Conservation (phyloP, 176 grass and related monocot genomes). For the Phyllostachys edulis region DNA sequence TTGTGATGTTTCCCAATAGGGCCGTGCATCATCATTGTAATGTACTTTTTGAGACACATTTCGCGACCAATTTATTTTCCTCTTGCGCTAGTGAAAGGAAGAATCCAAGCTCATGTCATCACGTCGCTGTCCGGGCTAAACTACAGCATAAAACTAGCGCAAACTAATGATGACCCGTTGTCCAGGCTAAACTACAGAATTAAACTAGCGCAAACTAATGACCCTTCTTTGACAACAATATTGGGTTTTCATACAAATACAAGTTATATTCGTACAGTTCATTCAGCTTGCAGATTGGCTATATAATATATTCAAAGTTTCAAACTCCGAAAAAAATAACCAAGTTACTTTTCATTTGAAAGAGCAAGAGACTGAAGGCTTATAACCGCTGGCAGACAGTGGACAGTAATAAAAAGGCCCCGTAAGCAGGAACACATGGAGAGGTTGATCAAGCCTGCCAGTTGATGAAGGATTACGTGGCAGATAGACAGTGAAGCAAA, state of each 20-base stretch:
- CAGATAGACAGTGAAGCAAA: background rate
- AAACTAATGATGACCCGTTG: background rate
- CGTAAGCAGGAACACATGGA: background rate
- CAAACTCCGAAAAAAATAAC: background rate
- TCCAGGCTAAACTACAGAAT: background rate
- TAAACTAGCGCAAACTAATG: background rate
- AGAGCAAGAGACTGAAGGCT: background rate
- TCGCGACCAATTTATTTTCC: background rate
- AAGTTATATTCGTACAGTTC: background rate
- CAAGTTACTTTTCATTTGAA: background rate
- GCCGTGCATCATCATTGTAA: background rate
- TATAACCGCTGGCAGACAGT: background rate
- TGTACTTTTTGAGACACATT: conserved; percentile 1
- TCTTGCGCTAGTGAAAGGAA: background rate
- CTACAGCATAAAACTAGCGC: background rate
- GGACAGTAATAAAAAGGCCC: background rate
- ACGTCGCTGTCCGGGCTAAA: background rate
- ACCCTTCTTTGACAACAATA: background rate
- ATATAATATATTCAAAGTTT: background rate
- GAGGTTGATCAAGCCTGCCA: background rate
- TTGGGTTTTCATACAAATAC: background rate
- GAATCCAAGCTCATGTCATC: background rate
- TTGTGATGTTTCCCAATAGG: background rate
- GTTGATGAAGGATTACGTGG: background rate
- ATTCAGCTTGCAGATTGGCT: background rate